Conservation (phyloP, 345 rosid genomes). For the Melaleuca alternifolia region DNA sequence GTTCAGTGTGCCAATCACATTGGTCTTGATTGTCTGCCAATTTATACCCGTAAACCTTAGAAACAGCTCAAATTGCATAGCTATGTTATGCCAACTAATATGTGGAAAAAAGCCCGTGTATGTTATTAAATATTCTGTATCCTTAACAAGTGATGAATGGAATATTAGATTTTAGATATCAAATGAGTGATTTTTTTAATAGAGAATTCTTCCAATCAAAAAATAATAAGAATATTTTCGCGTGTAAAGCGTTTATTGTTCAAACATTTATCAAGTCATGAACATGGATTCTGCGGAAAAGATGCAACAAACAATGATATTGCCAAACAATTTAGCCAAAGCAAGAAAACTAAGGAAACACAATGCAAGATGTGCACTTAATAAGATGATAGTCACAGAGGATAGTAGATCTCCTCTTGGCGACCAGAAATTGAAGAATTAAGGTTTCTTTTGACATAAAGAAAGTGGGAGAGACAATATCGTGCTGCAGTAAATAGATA, state of each 20-base stretch:
- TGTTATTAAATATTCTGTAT: neutral
- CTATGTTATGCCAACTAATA: neutral
- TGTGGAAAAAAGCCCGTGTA: neutral
- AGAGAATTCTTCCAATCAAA: neutral
- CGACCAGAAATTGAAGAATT: neutral
- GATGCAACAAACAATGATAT: neutral
- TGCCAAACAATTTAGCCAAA: neutral
- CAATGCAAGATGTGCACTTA: neutral
- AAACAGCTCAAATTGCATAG: neutral
- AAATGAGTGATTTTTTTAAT: neutral
- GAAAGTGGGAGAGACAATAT: neutral
- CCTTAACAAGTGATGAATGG: neutral
- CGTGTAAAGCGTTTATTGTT: neutral
- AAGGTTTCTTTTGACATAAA: neutral
- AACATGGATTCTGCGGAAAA: neutral
- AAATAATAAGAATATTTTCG: neutral
- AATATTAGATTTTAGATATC: neutral
- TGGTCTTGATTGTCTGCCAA: constrained; percentile 85
- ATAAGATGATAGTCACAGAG: neutral
- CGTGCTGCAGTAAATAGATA: neutral
- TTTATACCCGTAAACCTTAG: neutral
- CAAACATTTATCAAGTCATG: neutral
- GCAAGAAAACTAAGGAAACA: neutral
- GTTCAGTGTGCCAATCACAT: constrained; percentile 94
- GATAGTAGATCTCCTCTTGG: neutral